These are phyloP conservation scores for Oropetium thomaeum DNA, from an alignment of 176 grass and related monocot species.

Conservation along the genomic window DNA sequence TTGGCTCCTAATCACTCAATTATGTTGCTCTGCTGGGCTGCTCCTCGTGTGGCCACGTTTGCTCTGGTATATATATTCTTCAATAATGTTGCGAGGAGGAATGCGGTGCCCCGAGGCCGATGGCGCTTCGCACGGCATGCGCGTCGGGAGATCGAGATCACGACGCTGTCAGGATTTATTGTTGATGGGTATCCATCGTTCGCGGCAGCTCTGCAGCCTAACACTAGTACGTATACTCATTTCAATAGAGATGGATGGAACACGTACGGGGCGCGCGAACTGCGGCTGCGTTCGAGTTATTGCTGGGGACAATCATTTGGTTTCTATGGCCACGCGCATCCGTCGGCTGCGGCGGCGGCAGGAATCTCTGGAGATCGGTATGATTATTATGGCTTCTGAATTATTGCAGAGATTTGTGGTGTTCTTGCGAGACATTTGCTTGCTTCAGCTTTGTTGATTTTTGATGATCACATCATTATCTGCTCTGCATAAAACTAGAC, in stretches of 20 bases:
- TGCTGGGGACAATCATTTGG: not conserved
- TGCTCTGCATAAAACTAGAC: not conserved
- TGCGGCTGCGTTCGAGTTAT: constrained; percentile 10
- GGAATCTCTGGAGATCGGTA: not conserved
- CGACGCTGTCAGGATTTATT: not conserved
- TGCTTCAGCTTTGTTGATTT: not conserved
- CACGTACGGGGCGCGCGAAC: not conserved
- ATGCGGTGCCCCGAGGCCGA: not conserved
- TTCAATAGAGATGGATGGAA: not conserved
- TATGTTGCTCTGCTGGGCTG: not conserved
- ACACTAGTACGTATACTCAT: too few species aligned
- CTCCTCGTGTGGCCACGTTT: not conserved
- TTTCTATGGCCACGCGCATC: not conserved
- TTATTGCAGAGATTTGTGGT: constrained; percentile 1
- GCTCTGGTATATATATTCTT: too few species aligned
- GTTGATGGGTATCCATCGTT: not conserved
- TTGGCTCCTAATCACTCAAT: not conserved
- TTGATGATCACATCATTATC: not conserved
- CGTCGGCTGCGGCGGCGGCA: not conserved
- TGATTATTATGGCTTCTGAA: not conserved
- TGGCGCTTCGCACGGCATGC: not conserved
- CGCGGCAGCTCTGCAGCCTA: not conserved
- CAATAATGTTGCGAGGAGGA: too few species aligned
- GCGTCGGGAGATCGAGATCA: not conserved
- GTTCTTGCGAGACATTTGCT: not conserved